These are phyloP conservation scores for Acanthamoeba royreba DNA, from an alignment of 208 protist species.

Conservation along the genomic window DNA sequence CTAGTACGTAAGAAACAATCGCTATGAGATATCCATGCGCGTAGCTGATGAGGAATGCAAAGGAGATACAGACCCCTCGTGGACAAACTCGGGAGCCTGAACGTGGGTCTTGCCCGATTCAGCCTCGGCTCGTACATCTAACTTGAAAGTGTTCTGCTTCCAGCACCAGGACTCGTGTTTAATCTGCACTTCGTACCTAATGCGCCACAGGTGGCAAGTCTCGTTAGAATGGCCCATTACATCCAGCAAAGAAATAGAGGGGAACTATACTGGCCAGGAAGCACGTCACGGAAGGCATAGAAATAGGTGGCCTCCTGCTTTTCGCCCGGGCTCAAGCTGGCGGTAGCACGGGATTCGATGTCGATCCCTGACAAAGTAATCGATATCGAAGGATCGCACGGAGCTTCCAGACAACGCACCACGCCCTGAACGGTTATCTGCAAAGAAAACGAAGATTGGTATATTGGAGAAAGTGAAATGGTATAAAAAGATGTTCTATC, in stretches of 20 bases:
- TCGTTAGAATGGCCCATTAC: neutral
- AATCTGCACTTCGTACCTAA: neutral
- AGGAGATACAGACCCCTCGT: neutral
- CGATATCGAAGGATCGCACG: conserved; percentile 42
- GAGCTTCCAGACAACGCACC: conserved; percentile 4
- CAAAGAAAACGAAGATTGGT: neutral
- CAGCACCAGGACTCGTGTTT: conserved; percentile 19
- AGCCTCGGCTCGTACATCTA: neutral
- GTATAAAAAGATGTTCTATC: too few relatives aligned
- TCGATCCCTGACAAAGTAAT: neutral
- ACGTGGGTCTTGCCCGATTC: neutral
- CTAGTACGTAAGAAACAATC: neutral
- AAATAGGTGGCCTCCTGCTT: neutral
- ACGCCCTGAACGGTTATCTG: conserved; percentile 2
- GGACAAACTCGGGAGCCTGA: neutral
- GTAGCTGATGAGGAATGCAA: neutral
- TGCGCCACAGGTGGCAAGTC: neutral
- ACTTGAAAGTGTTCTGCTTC: neutral
- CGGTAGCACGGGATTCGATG: neutral
- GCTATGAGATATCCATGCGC: neutral
- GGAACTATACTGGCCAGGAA: neutral
- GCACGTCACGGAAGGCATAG: conserved; percentile 1
- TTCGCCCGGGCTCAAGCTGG: neutral
- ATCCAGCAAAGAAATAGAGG: neutral
- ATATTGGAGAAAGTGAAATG: neutral